phyloP scores from a whole-genome alignment of 208 protist genomes.

The Angomonas desouzai region DNA sequence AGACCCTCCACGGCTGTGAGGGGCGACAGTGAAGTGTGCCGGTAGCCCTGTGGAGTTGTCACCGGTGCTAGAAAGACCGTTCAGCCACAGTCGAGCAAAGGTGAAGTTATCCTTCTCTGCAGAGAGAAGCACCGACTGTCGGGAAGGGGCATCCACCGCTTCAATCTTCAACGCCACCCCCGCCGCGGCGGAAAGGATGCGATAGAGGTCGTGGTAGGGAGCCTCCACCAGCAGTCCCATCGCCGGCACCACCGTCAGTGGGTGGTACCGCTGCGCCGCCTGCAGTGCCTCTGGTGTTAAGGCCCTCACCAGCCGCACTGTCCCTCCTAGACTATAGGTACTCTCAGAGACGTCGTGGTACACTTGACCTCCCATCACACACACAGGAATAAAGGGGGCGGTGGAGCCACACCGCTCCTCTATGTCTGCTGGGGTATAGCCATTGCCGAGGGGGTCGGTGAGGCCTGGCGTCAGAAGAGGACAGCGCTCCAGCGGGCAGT shows the following conservation, averaged over 20 bases:
- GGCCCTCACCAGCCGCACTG: background rate
- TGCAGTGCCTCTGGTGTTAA: slow-evolving; percentile 6
- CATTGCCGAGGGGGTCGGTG: background rate
- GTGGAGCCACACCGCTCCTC: background rate
- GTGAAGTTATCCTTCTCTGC: background rate
- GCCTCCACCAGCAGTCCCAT: slow-evolving; percentile 14
- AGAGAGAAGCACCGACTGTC: slow-evolving; percentile 1
- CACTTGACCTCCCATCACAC: slow-evolving; percentile 26
- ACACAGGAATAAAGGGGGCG: slow-evolving; percentile 16
- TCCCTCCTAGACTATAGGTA: background rate
- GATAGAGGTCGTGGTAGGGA: background rate
- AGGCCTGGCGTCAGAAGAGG: slow-evolving; percentile 8
- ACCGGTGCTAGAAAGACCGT: slow-evolving; percentile 6
- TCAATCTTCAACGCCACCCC: background rate
- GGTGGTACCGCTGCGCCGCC: slow-evolving; percentile 11
- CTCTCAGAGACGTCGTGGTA: slow-evolving; percentile 4
- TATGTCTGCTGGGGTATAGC: background rate
- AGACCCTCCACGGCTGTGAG: slow-evolving; percentile 24
- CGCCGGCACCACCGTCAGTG: slow-evolving; percentile 14
- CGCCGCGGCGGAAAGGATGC: background rate
- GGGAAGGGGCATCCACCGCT: background rate
- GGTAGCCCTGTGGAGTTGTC: no score
- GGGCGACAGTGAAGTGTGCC: slow-evolving; percentile 24
- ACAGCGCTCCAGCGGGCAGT: slow-evolving; percentile 26
- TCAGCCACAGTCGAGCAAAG: slow-evolving; percentile 5